Conservation (phyloP, 257 asterid species). For the Marsdenia floribunda region DNA sequence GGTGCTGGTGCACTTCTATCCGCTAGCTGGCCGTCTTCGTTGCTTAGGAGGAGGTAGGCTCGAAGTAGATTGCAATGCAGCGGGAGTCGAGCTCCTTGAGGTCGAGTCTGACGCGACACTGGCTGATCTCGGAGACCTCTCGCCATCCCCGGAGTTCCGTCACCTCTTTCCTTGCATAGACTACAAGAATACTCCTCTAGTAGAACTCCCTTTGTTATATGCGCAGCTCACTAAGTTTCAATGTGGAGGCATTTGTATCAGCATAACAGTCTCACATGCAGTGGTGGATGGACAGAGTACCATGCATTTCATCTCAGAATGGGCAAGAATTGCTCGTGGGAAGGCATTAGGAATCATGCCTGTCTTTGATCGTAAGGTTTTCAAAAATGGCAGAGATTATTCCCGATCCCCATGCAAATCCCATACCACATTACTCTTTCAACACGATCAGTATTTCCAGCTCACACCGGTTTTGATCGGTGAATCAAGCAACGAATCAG, state of each 20-base stretch:
- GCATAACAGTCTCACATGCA: conserved; percentile 44
- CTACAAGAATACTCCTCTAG: conserved; percentile 27
- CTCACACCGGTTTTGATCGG: conserved; percentile 32
- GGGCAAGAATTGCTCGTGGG: conserved; percentile 52
- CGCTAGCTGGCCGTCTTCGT: conserved; percentile 50
- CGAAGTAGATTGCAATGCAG: conserved; percentile 45
- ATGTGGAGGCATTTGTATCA: conserved; percentile 48
- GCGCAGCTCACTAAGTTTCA: conserved; percentile 47
- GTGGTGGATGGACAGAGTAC: conserved; percentile 59
- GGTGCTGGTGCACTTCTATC: conserved; percentile 49
- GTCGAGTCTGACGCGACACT: conserved; percentile 31
- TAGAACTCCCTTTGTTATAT: conserved; percentile 37
- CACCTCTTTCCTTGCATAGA: conserved; percentile 36
- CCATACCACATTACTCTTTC: not conserved
- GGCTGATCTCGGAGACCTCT: conserved; percentile 38
- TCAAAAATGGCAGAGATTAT: conserved; percentile 28
- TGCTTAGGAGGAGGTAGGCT: conserved; percentile 39
- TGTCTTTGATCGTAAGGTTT: conserved; percentile 34
- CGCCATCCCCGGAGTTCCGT: conserved; percentile 27
- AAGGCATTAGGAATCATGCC: conserved; percentile 34
- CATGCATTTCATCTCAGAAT: conserved; percentile 47
- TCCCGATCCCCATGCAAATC: too few species aligned
- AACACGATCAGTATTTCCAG: conserved; percentile 30
- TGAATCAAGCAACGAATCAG: conserved; percentile 19
- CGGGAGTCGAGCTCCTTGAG: conserved; percentile 35